Base-by-base conservation (phyloP, 495 filamentous ascomycete genomes). In the Aspergillus ellipticus region DNA sequence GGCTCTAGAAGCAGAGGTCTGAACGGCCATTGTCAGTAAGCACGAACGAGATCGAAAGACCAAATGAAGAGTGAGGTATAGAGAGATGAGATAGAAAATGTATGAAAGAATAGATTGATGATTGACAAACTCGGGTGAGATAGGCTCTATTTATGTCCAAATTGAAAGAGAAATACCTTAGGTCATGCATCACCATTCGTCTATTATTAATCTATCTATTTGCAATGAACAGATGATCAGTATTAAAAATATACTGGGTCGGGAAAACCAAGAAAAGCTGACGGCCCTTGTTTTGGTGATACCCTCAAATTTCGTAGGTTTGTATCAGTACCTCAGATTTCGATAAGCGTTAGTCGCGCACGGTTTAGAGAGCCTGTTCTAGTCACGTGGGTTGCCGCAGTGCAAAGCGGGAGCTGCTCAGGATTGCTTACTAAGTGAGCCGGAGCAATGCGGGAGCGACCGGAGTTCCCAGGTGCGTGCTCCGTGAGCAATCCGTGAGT, bases 111-210 rank as follows among this genome's bases (percentile, higher is more conserved):
- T 46, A 46, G 42, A 46, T 46, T 46, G 9, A 46, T 46, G 20
- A 46, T 24, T 46, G 20, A 46, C 20, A 24, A 46, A 46, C 42
- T 46, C 42, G 20, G 42, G 20, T 46, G 20, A 46, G 42, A 46
- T n/a, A n/a, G n/a, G n/a, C n/a, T n/a, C n/a, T n/a, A n/a, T n/a
- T n/a, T n/a, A n/a, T n/a, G n/a, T n/a, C n/a, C n/a, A n/a, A n/a
- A n/a, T n/a, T n/a, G n/a, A n/a, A n/a, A n/a, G n/a, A n/a, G n/a
- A 46, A 46, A 46, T 46, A 46, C 42, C 42, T 46, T 46, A 46
- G 42, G 42, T 46, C 20, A 46, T 46, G 20, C 11, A 24, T 46
- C 19, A 46, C 20, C 42, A 46, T 46, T 46, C 20, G 9, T 46
- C 42, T 20, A 46, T 46, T 11, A 46, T 46, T 46, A 46, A 46